phyloP scores from a whole-genome alignment of 176 grass and related monocot species.

The Lolium rigidum region DNA sequence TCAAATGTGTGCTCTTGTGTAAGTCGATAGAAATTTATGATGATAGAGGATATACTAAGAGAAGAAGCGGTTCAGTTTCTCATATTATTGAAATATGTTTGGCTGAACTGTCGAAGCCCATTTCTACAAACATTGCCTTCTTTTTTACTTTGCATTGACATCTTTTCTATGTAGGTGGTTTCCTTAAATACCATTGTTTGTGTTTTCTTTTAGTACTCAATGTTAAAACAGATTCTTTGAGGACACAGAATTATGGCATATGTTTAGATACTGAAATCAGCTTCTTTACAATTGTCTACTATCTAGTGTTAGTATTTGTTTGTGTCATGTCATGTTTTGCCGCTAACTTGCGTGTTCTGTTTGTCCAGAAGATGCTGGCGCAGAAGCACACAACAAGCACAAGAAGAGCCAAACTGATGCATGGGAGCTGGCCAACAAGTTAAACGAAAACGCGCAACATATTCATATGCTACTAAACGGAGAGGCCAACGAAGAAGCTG shows the following conservation, averaged over 20 bases:
- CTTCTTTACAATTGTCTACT: neutral
- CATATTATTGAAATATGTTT: neutral
- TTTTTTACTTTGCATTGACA: neutral
- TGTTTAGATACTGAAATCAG: neutral
- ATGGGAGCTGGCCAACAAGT: slow-evolving; percentile 59
- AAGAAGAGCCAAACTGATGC: slow-evolving; percentile 42
- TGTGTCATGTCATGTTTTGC: neutral
- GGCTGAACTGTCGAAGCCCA: neutral
- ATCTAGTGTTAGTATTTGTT: neutral
- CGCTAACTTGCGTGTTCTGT: neutral
- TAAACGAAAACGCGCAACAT: slow-evolving; percentile 64
- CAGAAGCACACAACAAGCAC: slow-evolving; percentile 25
- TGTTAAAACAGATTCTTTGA: neutral
- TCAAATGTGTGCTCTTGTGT: neutral
- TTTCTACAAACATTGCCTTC: neutral
- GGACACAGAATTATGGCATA: neutral
- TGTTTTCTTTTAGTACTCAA: neutral
- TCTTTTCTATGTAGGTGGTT: neutral
- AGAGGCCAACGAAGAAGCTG: slow-evolving; percentile 38
- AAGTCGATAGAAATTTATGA: neutral
- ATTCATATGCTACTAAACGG: slow-evolving; percentile 67
- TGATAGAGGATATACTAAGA: neutral
- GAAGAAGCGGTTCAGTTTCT: neutral
- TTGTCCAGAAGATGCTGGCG: slow-evolving; percentile 32
- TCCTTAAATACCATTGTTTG: neutral